A percentile compares a stretch with the other conserved stretches of the same genome.
phyloP scores from a whole-genome alignment of 1,139 yeast species.

The Kodamaea plutei region DNA sequence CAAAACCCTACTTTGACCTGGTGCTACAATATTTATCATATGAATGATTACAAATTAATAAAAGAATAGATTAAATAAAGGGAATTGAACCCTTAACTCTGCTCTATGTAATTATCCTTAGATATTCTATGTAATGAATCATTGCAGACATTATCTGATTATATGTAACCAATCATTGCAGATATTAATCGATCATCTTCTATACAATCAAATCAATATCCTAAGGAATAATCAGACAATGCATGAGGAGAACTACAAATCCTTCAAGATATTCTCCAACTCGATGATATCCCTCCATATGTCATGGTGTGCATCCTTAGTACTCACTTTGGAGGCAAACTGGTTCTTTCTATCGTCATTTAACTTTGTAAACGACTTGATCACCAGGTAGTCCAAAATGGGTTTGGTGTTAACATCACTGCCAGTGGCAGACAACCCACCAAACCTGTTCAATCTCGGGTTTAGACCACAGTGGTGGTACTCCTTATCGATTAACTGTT shows the following conservation, averaged over 20 bases:
- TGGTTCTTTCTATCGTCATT: slow-evolving; percentile 54
- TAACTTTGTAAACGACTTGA: slow-evolving; percentile 49
- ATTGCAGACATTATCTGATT: no score
- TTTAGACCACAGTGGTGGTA: slow-evolving; percentile 75
- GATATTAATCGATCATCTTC: no score
- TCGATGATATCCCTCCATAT: slow-evolving; percentile 67
- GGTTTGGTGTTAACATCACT: slow-evolving; percentile 47
- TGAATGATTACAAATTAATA: no score
- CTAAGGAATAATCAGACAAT: no score
- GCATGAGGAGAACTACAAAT: no score
- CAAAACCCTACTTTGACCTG: no score
- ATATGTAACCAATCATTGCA: no score
- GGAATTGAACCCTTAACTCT: background rate
- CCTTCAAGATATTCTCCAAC: slow-evolving; percentile 36
- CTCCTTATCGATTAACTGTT: slow-evolving; percentile 76
- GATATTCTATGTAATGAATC: no score
- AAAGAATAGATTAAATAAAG: no score
- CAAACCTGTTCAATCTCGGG: slow-evolving; percentile 66
- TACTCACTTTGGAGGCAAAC: slow-evolving; percentile 54
- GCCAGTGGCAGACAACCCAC: slow-evolving; percentile 38
- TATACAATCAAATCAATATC: no score
- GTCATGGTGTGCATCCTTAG: slow-evolving; percentile 49
- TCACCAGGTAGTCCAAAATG: slow-evolving; percentile 56
- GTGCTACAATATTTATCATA: no score
- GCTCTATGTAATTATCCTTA: no score